Evolutionary conservation across 2,329 filamentous ascomycete species (phyloP).

Genomic region (Alternaria alternata): DNA sequence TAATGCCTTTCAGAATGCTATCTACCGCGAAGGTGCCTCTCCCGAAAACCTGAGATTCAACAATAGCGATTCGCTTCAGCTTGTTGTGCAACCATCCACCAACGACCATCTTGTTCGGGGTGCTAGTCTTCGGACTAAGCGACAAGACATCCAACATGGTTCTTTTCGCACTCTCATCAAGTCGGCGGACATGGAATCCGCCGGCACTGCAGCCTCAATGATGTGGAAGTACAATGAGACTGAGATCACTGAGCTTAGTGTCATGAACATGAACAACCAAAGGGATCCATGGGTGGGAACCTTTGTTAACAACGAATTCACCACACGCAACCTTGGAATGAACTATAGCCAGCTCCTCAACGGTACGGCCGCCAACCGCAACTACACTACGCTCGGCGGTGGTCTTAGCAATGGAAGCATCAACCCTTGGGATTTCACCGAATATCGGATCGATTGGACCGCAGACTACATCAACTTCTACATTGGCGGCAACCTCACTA

Average conservation of each 20-base stretch:
- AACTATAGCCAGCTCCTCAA: constrained; percentile 53
- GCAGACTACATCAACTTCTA: constrained; percentile 54
- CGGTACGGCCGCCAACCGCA: constrained; percentile 37
- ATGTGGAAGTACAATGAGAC: constrained; percentile 57
- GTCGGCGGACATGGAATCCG: constrained; percentile 45
- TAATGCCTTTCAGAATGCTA: constrained; percentile 39
- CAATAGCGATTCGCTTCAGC: constrained; percentile 44
- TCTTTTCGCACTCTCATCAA: constrained; percentile 56
- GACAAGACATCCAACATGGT: constrained; percentile 59
- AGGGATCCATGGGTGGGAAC: constrained; percentile 51
- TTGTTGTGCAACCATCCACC: constrained; percentile 46
- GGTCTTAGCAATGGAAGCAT: constrained; percentile 40
- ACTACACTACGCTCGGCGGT: constrained; percentile 51
- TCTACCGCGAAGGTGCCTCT: constrained; percentile 55
- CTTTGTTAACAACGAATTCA: constrained; percentile 51
- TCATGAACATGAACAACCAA: constrained; percentile 56
- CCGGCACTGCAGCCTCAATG: constrained; percentile 58
- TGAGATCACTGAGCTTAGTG: constrained; percentile 53
- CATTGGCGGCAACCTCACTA: constrained; percentile 50
- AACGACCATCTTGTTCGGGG: constrained; percentile 55
- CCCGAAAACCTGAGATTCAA: constrained; percentile 52
- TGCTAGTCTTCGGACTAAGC: constrained; percentile 52
- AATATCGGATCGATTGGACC: constrained; percentile 60
- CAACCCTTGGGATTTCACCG: constrained; percentile 56
- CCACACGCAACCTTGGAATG: constrained; percentile 47